Conservation (phyloP, 106 monocot genomes). For the Posidonia australis region DNA sequence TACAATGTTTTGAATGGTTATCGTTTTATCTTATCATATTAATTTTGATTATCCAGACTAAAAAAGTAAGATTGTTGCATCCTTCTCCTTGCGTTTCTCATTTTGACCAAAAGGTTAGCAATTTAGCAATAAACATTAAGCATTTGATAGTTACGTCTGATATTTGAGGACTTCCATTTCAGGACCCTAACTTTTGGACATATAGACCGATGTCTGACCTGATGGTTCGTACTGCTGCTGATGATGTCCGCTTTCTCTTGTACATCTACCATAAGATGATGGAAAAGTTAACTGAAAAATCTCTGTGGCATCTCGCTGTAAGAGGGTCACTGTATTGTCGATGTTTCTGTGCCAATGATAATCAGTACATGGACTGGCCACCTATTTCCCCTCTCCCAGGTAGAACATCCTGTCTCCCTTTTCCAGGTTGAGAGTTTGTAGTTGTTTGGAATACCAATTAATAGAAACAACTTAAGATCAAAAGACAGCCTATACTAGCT, state of each 20-base stretch:
- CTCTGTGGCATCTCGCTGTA: slow-evolving; percentile 62
- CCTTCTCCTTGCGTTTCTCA: background rate
- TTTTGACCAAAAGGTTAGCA: background rate
- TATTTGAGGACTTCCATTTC: slow-evolving; percentile 3
- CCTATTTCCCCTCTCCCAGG: slow-evolving; percentile 61
- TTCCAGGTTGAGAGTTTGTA: no score
- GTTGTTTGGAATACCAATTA: no score
- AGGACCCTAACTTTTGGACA: slow-evolving; percentile 86
- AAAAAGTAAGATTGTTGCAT: no score
- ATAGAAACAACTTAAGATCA: no score
- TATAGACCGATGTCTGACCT: slow-evolving; percentile 76
- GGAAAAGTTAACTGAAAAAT: slow-evolving; percentile 54
- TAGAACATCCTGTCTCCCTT: no score
- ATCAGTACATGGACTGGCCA: slow-evolving; percentile 67
- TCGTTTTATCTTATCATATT: no score
- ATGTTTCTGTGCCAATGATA: slow-evolving; percentile 76
- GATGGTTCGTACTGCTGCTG: slow-evolving; percentile 80
- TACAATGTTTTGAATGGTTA: no score
- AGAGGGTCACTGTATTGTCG: slow-evolving; percentile 75
- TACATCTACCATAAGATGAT: slow-evolving; percentile 79
- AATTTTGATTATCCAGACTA: no score
- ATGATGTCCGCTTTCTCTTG: slow-evolving; percentile 89
- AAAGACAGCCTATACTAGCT: no score
- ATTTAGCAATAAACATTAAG: background rate
- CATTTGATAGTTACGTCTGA: background rate